A percentile compares a stretch with the other conserved stretches of the same genome.
Conservation (phyloP, 2,329 filamentous ascomycete genomes). For the Emericellopsis atlantica region DNA sequence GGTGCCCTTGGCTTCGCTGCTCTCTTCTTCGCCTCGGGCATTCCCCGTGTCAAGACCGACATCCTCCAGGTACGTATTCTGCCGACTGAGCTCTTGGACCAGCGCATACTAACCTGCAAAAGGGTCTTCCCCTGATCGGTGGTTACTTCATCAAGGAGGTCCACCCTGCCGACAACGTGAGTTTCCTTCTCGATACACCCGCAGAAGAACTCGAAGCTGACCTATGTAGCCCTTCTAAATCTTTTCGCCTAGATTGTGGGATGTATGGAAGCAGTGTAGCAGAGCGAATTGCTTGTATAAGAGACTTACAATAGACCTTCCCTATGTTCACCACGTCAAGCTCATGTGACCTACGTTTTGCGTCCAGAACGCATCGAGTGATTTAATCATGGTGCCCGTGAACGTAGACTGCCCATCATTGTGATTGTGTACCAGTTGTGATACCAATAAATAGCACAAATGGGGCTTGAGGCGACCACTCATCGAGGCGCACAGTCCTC, state of each 20-base stretch:
- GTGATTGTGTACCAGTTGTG: too few relatives aligned
- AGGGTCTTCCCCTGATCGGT: constrained; percentile 45
- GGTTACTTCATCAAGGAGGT: constrained; percentile 37
- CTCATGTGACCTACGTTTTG: not conserved
- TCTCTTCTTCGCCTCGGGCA: constrained; percentile 48
- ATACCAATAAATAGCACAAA: too few relatives aligned
- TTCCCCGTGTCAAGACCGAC: constrained; percentile 47
- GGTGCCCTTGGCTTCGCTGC: constrained; percentile 43
- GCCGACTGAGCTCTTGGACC: not conserved
- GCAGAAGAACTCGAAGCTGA: constrained; percentile 8
- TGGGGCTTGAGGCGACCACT: too few relatives aligned
- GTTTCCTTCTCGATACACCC: constrained; percentile 11
- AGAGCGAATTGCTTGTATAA: constrained; percentile 21
- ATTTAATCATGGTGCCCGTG: too few relatives aligned
- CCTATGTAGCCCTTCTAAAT: constrained; percentile 25
- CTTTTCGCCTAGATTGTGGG: constrained; percentile 1
- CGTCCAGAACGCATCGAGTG: not conserved
- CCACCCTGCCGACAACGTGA: constrained; percentile 50
- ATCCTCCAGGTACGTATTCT: constrained; percentile 38
- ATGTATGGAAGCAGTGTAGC: constrained; percentile 3
- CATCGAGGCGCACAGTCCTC: too few relatives aligned
- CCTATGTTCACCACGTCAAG: constrained; percentile 6
- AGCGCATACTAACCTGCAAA: not conserved
- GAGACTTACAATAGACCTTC: constrained; percentile 22
- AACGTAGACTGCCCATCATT: too few relatives aligned